Percentiles rank a stretch among this genome's conserved stretches.
These are phyloP conservation scores for Fusarium poae DNA, from an alignment of 2,329 filamentous ascomycete genomes.

Conservation along the genomic window DNA sequence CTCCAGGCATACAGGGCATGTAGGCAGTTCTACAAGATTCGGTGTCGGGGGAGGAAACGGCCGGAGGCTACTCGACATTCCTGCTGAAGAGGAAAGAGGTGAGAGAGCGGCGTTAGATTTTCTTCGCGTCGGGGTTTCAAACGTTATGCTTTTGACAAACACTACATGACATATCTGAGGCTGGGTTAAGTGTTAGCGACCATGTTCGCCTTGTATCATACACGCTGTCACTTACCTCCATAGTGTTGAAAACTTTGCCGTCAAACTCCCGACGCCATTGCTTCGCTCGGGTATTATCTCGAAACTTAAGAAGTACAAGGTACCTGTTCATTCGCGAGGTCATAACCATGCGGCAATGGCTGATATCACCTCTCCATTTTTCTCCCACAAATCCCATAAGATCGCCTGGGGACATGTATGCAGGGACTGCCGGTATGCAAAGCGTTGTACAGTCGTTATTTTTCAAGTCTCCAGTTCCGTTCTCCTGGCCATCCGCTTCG, in stretches of 20 bases:
- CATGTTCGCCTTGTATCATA: background rate
- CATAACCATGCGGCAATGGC: slow-evolving; percentile 94
- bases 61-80: slow-evolving; percentile 62
- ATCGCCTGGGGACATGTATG: slow-evolving; percentile 91
- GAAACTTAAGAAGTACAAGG: slow-evolving; percentile 95
- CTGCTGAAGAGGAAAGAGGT: slow-evolving; percentile 62
- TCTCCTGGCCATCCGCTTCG: slow-evolving; percentile 47
- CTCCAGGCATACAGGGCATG: slow-evolving; percentile 95
- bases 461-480: slow-evolving; percentile 42
- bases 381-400: slow-evolving; percentile 93
- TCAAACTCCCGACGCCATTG: slow-evolving; percentile 90
- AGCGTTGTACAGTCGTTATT: slow-evolving; percentile 84
- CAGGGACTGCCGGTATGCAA: slow-evolving; percentile 94
- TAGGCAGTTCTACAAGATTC: slow-evolving; percentile 89
- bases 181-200: slow-evolving; percentile 54
- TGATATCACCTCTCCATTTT: slow-evolving; percentile 85
- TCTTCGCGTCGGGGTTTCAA: slow-evolving; percentile 72
- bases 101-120: slow-evolving; percentile 69
- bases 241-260: slow-evolving; percentile 90
- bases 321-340: slow-evolving; percentile 91
- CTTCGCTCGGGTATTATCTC: slow-evolving; percentile 77
- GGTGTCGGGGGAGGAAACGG: slow-evolving; percentile 79
- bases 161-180: slow-evolving; percentile 95
- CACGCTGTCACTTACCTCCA: slow-evolving; percentile 73
- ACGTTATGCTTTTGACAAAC: slow-evolving; percentile 92